Evolutionary conservation across 768 basidiomycete species (phyloP).

Genomic region (Hirschioporus abietinus): DNA sequence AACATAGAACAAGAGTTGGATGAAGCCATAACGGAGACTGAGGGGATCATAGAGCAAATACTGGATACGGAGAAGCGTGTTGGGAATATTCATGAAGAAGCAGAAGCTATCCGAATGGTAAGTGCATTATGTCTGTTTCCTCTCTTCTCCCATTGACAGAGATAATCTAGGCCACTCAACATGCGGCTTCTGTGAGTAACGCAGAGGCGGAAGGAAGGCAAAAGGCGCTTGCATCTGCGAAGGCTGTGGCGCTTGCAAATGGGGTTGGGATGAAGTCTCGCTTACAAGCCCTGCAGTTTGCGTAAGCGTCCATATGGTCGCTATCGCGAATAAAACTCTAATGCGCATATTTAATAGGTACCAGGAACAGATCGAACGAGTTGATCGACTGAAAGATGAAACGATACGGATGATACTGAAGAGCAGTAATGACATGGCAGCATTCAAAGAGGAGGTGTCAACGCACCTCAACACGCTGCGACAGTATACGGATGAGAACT

Average conservation of each 20-base stretch:
- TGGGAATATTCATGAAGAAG: slow-evolving; percentile 61
- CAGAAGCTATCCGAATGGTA: slow-evolving; percentile 79
- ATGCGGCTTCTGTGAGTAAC: slow-evolving; percentile 62
- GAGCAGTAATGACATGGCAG: slow-evolving; percentile 77
- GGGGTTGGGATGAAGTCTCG: slow-evolving; percentile 81
- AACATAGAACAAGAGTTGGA: slow-evolving; percentile 82
- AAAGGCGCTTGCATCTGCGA: slow-evolving; percentile 66
- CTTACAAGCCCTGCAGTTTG: slow-evolving; percentile 70
- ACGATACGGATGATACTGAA: slow-evolving; percentile 78
- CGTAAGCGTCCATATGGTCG: slow-evolving; percentile 38
- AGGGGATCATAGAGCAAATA: slow-evolving; percentile 77
- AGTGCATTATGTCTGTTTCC: slow-evolving; percentile 17
- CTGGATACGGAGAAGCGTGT: slow-evolving; percentile 71
- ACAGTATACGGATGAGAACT: slow-evolving; percentile 38
- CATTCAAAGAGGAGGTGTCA: slow-evolving; percentile 77
- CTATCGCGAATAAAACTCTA: neutral
- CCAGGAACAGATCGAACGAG: slow-evolving; percentile 73
- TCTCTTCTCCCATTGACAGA: neutral
- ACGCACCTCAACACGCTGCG: slow-evolving; percentile 43
- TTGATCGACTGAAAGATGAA: slow-evolving; percentile 69
- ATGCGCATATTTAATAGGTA: slow-evolving; percentile 41
- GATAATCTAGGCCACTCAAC: slow-evolving; percentile 59
- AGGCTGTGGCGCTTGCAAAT: slow-evolving; percentile 69
- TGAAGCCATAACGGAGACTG: slow-evolving; percentile 67
- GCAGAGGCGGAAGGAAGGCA: slow-evolving; percentile 64